Base-by-base conservation (phyloP, 2,329 filamentous ascomycete genomes). In the Sporothrix schenckii region DNA sequence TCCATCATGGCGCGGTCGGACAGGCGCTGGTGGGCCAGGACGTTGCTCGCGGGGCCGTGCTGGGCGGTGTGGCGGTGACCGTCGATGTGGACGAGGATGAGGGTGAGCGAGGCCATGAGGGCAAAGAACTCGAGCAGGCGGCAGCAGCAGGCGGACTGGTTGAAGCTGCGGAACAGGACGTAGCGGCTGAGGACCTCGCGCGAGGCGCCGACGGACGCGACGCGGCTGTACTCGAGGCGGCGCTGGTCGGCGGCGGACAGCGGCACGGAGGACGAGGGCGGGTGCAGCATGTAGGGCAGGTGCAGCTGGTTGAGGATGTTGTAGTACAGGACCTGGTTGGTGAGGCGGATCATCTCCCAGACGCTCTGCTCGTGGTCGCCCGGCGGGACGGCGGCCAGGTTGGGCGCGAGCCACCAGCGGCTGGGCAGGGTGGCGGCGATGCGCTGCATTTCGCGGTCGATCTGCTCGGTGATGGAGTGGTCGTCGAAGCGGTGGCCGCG, bases 1-100 rank as follows among this genome's bases (percentile, higher is more conserved):
- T 82, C 80, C 34, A 82, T 75, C 72, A 81, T 77, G 5, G 76
- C 81, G 16, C 81, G 79, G 72, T 83, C 82, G 21, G 76, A 75
- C 6, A 77, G 75, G 0, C 78, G 77, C 71, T 83, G 82, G 72
- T 83, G 80, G 5, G 76, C 75, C 0, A 83, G 75, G 16, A 77
- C 53, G 58, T 72, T 54, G 68, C 54, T 21, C 44, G 66, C 68
- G 70, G 60, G 67, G 39, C n/a, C 54, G 61, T 52, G 11, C 24
- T 53, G 66, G 60, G 44, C 52, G 16, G 58, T 58, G 66, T 54
- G 58, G 44, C 68, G 75, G 66, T 78, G 77, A 41, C 74, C 73
- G 72, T 80, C 77, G 24, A 81, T 74, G 67, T 82, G 79, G 9
- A 78, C 78, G 10, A 83, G 75, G 3, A 79, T 69, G 4, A 83